These are phyloP conservation scores for Zymoseptoria crescenta DNA, from an alignment of 2,329 filamentous ascomycete species.

Conservation along the genomic window DNA sequence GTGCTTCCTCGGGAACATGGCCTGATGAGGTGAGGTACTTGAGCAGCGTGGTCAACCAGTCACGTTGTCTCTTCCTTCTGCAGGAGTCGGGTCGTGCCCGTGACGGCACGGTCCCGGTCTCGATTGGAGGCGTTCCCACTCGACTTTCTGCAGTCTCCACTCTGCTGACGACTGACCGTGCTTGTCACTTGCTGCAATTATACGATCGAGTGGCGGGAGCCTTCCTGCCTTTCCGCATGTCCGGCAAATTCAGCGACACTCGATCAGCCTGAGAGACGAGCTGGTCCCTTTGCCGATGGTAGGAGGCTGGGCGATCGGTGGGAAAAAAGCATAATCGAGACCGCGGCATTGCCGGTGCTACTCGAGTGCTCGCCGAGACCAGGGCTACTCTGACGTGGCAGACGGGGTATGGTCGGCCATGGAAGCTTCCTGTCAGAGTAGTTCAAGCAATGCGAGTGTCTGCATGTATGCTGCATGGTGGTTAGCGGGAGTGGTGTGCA, in stretches of 20 bases:
- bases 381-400: slow-evolving; percentile 48
- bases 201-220: slow-evolving; percentile 37
- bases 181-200: slow-evolving; percentile 35
- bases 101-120: slow-evolving; percentile 6
- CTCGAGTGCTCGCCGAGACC: slow-evolving; percentile 32
- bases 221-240: slow-evolving; percentile 32
- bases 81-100: slow-evolving; percentile 26
- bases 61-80: slow-evolving; percentile 41
- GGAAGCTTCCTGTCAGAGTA: background rate
- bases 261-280: background rate
- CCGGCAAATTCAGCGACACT: slow-evolving; percentile 21
- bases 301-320: slow-evolving; percentile 18
- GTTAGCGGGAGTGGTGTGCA: background rate
- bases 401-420: slow-evolving; percentile 29
- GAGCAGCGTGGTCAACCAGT: slow-evolving; percentile 34
- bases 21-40: slow-evolving; percentile 1
- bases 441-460: background rate
- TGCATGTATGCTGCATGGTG: slow-evolving; percentile 12
- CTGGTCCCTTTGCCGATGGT: slow-evolving; percentile 5
- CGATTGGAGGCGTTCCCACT: slow-evolving; percentile 15
- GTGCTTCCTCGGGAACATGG: slow-evolving; percentile 4
- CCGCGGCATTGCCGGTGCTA: background rate
- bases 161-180: slow-evolving; percentile 31
- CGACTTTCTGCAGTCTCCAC: slow-evolving; percentile 9
- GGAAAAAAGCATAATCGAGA: background rate